These are phyloP conservation scores for Calonectria pauciramosa DNA, from an alignment of 2,329 filamentous ascomycete species.

Conservation along the genomic window DNA sequence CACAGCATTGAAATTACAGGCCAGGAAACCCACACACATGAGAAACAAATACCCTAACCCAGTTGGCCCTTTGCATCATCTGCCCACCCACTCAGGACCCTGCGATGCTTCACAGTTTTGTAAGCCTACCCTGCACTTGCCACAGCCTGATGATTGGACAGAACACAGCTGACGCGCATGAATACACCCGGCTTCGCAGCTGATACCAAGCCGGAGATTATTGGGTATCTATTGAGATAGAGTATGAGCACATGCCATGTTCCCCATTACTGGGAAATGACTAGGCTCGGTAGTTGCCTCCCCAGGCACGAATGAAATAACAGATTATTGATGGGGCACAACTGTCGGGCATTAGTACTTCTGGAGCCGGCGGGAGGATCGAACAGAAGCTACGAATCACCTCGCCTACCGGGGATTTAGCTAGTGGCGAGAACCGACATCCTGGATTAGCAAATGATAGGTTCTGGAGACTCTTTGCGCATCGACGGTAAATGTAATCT, in stretches of 20 bases:
- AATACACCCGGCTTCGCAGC: neutral
- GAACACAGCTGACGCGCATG: neutral
- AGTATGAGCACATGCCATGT: neutral
- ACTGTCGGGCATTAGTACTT: neutral
- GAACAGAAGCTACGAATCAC: constrained; percentile 7
- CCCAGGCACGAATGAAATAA: neutral
- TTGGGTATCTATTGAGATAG: neutral
- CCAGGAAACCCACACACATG: no score
- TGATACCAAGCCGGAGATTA: neutral
- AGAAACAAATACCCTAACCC: no score
- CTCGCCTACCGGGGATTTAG: neutral
- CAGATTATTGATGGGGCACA: neutral
- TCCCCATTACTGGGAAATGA: neutral
- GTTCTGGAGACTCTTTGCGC: neutral
- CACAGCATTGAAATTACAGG: neutral
- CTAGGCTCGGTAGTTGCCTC: neutral
- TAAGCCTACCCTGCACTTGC: neutral
- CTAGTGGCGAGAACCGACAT: constrained; percentile 18
- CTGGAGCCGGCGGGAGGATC: constrained; percentile 4
- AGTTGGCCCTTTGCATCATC: no score
- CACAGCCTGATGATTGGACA: neutral
- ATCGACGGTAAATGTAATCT: neutral
- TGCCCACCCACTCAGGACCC: neutral
- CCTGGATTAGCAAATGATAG: constrained; percentile 14
- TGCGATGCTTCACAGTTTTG: neutral